A percentile compares a stretch with the other conserved stretches of the same genome.
phyloP scores from a whole-genome alignment of 495 filamentous ascomycete species.

The Articulospora tetracladia region DNA sequence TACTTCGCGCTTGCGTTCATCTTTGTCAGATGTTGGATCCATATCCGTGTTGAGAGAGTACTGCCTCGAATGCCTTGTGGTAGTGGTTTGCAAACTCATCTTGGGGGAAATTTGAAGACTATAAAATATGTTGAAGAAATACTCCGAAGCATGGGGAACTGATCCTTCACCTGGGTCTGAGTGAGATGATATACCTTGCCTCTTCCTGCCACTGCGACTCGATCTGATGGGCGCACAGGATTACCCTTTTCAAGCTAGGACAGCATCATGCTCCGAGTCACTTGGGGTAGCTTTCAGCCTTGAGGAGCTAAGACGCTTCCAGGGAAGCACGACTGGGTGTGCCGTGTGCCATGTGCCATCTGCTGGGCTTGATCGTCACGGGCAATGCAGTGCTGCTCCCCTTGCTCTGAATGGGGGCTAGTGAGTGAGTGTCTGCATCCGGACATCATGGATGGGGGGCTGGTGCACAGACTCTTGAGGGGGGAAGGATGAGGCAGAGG shows the following conservation, averaged over 20 bases:
- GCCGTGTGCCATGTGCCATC: neutral
- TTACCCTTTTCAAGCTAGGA: conserved; percentile 2
- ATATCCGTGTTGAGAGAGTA: conserved; percentile 20
- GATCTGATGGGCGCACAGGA: conserved; percentile 9
- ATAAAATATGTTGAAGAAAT: conserved; percentile 8
- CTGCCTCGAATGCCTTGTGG: conserved; percentile 12
- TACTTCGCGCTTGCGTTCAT: conserved; percentile 31
- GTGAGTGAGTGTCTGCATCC: neutral
- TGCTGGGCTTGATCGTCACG: neutral
- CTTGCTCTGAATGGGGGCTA: neutral
- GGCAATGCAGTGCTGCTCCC: neutral
- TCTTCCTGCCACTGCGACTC: conserved; percentile 13
- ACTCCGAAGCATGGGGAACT: neutral
- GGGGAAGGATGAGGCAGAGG: too few species aligned
- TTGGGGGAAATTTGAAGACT: conserved; percentile 6
- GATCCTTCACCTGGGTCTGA: conserved; percentile 13
- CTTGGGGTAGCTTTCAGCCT: conserved; percentile 12
- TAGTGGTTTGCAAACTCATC: conserved; percentile 16
- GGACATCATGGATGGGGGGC: neutral
- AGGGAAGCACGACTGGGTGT: neutral
- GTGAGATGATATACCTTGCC: conserved; percentile 22
- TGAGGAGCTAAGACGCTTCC: conserved; percentile 5
- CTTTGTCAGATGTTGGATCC: conserved; percentile 26
- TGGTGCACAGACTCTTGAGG: neutral
- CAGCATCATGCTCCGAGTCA: neutral